Evolutionary conservation across 306 rosid species (phyloP).

Genomic region (Amphicarpaea edgeworthii): DNA sequence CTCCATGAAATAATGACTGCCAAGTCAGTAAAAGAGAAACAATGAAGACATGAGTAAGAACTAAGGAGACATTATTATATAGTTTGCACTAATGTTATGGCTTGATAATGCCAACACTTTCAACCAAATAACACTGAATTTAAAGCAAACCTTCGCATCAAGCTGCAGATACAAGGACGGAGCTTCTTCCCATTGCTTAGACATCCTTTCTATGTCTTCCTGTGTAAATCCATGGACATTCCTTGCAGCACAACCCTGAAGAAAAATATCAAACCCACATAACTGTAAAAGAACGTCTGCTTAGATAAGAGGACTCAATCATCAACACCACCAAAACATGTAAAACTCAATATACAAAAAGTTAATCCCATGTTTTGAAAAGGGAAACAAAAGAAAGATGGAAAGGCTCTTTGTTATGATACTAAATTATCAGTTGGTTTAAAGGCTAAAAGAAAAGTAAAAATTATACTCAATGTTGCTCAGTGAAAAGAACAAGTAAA

Average conservation of each 20-base stretch:
- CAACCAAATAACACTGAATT: constrained; percentile 34
- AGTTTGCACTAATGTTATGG: constrained; percentile 22
- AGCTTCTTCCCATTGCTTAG: constrained; percentile 90
- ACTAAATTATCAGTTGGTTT: background rate
- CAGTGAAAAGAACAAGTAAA: constrained; percentile 14
- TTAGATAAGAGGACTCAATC: constrained; percentile 17
- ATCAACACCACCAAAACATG: constrained; percentile 40
- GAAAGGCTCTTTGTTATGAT: constrained; percentile 6
- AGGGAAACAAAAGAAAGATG: constrained; percentile 12
- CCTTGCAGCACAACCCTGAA: constrained; percentile 97
- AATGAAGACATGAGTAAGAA: constrained; percentile 45
- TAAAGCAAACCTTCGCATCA: constrained; percentile 73
- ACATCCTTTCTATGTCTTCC: constrained; percentile 82
- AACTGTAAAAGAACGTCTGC: constrained; percentile 17
- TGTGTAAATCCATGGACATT: constrained; percentile 87
- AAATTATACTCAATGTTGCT: constrained; percentile 35
- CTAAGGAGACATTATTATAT: constrained; percentile 21
- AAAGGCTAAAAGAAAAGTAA: constrained; percentile 22
- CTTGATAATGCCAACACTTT: constrained; percentile 28
- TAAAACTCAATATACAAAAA: constrained; percentile 9
- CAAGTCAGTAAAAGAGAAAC: constrained; percentile 47
- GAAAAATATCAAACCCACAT: constrained; percentile 44
- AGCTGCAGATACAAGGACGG: constrained; percentile 83
- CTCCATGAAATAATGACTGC: constrained; percentile 90
- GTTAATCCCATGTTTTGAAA: constrained; percentile 14